phyloP scores from a whole-genome alignment of 1,284 basidiomycete genomes.

The Leccinum ponderosum region DNA sequence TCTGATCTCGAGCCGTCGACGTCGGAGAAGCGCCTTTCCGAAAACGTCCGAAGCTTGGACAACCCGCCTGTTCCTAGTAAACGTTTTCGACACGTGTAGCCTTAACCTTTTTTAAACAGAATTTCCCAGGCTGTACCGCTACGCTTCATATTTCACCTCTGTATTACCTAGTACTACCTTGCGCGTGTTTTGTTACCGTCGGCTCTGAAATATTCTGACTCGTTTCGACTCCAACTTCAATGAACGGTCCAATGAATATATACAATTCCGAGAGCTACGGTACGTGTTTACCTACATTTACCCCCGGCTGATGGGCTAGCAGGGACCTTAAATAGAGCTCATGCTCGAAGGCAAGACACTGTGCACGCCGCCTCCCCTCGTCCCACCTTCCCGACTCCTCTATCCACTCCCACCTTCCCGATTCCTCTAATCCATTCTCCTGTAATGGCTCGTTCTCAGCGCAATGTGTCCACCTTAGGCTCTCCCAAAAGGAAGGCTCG shows the following conservation, averaged over 20 bases:
- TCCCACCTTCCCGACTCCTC: background rate
- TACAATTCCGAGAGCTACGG: background rate
- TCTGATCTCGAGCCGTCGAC: background rate
- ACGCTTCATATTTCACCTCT: background rate
- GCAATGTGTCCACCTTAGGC: background rate
- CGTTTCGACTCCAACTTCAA: background rate
- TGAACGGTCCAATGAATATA: background rate
- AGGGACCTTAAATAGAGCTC: background rate
- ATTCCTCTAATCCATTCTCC: background rate
- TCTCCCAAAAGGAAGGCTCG: background rate
- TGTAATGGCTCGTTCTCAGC: background rate
- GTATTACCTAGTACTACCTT: background rate
- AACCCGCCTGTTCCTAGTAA: background rate
- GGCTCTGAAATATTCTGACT: no score
- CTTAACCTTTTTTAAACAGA: background rate
- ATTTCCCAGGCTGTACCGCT: background rate
- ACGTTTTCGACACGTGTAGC: background rate
- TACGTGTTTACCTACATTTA: background rate
- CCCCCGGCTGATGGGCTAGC: background rate
- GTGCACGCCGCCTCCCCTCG: background rate
- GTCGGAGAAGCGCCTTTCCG: background rate
- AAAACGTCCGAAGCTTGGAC: background rate
- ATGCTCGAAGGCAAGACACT: background rate
- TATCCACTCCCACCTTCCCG: background rate
- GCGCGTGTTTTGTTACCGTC: background rate